Evolutionary conservation across 768 basidiomycete species (phyloP), one percentile per base, ranked within the genome.

Genomic region (Cyclocybe cylindracea): DNA sequence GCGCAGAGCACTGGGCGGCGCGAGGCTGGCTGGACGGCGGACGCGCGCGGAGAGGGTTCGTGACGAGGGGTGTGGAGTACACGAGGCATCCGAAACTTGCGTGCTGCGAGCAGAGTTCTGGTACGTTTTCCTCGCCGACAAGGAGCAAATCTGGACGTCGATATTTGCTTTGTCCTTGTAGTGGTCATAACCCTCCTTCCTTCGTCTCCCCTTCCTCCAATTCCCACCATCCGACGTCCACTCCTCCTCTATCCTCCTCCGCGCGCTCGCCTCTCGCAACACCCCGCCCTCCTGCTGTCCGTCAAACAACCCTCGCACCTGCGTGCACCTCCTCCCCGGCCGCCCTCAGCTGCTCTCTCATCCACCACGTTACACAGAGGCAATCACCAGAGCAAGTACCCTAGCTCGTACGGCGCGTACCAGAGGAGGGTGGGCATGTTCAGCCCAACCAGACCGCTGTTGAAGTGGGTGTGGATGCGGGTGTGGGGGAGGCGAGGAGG

Each of bases 61-160:
- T 87, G 19, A 92, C 93, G 0, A 76, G 79, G 14, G 95, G 95
- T 3, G 67, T 98, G 90, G 79, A 83, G 2, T 95, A 85, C 77
- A 84, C 83, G 2, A 76, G 96, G 11, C 96, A 98, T 68, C 94
- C 96, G 34, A 98, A 98, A 68, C 95, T 93, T 65, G 71, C 86
- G 1, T 94, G 90, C 66, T n/a, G n/a, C n/a, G 96, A 98, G 66
- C 94, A 95, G 67, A 67, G 72, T 11, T 93, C n/a, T n/a, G n/a
- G n/a, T n/a, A n/a, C n/a, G n/a, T n/a, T n/a, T n/a, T n/a, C n/a
- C n/a, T n/a, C n/a, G n/a, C n/a, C n/a, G n/a, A n/a, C n/a, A n/a
- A n/a, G n/a, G n/a, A n/a, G n/a, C n/a, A n/a, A n/a, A n/a, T n/a
- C 14, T 24, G 16, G 18, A 51, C 29, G 18, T 7, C 53, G 19